A percentile compares a stretch with the other conserved stretches of the same genome.
Evolutionary conservation across 2,329 filamentous ascomycete species (phyloP).

Genomic region (Aureobasidium sp.): DNA sequence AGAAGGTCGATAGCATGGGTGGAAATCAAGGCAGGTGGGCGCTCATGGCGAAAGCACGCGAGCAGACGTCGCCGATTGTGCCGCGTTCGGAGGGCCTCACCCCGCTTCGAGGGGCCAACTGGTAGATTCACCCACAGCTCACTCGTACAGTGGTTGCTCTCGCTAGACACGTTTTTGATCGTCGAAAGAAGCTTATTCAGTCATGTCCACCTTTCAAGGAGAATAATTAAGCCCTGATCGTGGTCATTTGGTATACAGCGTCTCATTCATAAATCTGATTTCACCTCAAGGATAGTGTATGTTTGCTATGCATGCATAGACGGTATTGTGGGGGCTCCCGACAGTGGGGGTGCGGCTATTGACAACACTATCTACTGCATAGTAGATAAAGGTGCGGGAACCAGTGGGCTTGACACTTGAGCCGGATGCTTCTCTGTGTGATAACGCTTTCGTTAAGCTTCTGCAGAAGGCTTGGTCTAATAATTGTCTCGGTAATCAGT

Average conservation of each 20-base stretch:
- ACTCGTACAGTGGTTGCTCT: background rate
- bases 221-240: too few relatives aligned
- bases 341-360: background rate
- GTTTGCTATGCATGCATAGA: background rate
- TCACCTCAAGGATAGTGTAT: background rate
- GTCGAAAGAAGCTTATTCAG: background rate
- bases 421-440: background rate
- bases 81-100: background rate
- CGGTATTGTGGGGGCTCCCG: background rate
- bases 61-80: conserved; percentile 4
- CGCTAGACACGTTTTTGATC: background rate
- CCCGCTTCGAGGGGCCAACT: background rate
- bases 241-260: background rate
- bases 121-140: background rate
- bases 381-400: background rate
- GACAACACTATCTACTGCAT: background rate
- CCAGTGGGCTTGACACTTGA: conserved; percentile 2
- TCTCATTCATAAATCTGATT: background rate
- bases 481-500: background rate
- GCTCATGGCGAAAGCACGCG: background rate
- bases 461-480: background rate
- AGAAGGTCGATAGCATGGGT: conserved; percentile 6
- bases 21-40: background rate
- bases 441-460: background rate
- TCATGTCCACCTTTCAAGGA: background rate